Percentiles rank a stretch among this genome's conserved stretches.
These are phyloP conservation scores for Diaporthe ampelina DNA, from an alignment of 2,329 filamentous ascomycete species.

Conservation along the genomic window DNA sequence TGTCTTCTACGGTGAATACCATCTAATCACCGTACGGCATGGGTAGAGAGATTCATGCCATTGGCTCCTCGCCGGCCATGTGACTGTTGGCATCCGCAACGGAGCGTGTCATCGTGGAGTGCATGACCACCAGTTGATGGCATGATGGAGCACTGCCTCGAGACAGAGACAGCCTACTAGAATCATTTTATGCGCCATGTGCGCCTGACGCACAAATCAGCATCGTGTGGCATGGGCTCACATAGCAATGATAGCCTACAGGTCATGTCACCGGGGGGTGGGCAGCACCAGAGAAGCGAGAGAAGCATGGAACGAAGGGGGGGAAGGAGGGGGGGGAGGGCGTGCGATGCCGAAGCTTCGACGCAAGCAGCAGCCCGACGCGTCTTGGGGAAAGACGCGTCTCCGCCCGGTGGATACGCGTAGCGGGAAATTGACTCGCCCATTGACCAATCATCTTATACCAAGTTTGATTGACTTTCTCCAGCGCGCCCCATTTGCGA, in stretches of 20 bases:
- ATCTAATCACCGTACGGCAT: constrained; percentile 32
- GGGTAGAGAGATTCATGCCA: background rate
- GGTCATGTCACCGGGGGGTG: constrained; percentile 15
- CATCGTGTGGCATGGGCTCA: constrained; percentile 26
- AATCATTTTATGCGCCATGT: constrained; percentile 23
- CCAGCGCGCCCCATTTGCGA: constrained; percentile 12
- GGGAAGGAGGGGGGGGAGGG: background rate
- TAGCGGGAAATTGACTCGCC: constrained; percentile 25
- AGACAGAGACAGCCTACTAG: constrained; percentile 28
- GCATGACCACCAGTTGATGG: constrained; percentile 32
- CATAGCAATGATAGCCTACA: background rate
- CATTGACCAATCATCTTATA: constrained; percentile 37
- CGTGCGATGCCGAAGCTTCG: constrained; percentile 6
- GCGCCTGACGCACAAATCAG: constrained; percentile 31
- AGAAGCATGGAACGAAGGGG: constrained; percentile 24
- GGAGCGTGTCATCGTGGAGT: constrained; percentile 32
- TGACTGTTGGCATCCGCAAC: constrained; percentile 12
- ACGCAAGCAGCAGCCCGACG: constrained; percentile 23
- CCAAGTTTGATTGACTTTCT: constrained; percentile 30
- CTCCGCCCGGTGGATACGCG: constrained; percentile 27
- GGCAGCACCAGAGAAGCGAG: constrained; percentile 30
- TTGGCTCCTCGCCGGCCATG: constrained; percentile 21
- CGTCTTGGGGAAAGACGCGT: constrained; percentile 27
- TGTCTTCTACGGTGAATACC: background rate
- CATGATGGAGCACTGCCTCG: constrained; percentile 28